Percentiles rank a stretch among this genome's conserved stretches.
phyloP scores from a whole-genome alignment of 331 rosid genomes.

The Stylosanthes scabra region DNA sequence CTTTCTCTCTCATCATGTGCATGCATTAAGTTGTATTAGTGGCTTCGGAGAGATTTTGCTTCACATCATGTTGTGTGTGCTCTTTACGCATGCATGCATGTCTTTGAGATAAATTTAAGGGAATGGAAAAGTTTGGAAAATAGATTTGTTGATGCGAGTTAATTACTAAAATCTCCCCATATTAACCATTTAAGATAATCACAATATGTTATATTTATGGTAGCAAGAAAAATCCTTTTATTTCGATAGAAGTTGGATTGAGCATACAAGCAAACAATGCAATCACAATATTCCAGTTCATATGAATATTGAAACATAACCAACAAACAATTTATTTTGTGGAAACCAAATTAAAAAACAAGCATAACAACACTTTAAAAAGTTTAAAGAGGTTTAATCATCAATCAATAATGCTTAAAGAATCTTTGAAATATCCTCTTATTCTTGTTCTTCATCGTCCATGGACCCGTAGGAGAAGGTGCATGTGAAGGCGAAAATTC shows the following conservation, averaged over 20 bases:
- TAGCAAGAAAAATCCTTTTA: neutral
- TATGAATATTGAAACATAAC: neutral
- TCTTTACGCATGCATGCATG: constrained; percentile 14
- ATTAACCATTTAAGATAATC: no score
- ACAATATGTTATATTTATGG: no score
- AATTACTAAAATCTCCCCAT: no score
- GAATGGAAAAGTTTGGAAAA: neutral
- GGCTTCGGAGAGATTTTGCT: neutral
- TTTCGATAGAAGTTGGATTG: neutral
- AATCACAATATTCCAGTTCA: neutral
- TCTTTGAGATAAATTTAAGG: neutral
- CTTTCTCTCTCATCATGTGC: constrained; percentile 36
- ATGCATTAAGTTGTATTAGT: constrained; percentile 10
- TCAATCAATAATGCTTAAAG: neutral
- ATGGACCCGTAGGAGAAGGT: no score
- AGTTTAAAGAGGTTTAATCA: neutral
- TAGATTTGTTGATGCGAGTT: no score
- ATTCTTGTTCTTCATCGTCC: no score
- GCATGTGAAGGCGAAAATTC: no score
- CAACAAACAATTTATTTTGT: neutral
- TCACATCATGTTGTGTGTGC: constrained; percentile 21
- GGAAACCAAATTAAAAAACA: neutral
- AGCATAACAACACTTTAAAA: no score
- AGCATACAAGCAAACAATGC: neutral
- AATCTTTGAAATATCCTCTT: no score